Evolutionary conservation across 371 early-diverging fungal genomes (phyloP).

Genomic region (Mortierella polycephala): DNA sequence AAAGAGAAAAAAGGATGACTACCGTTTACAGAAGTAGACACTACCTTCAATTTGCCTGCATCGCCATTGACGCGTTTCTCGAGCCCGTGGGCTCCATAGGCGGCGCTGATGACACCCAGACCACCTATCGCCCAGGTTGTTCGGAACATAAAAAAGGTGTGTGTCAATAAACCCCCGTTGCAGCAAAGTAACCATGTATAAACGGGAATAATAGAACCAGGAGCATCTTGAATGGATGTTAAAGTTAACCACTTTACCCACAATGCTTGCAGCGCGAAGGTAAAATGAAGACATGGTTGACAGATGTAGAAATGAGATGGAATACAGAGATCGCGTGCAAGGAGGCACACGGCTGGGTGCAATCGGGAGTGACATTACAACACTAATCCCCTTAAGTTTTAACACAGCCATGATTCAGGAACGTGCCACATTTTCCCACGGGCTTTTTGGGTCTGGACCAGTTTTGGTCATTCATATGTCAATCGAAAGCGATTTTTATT

Average conservation of each 20-base stretch:
- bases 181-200: too few species aligned
- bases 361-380: not conserved
- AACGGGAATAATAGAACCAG: too few species aligned
- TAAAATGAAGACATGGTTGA: constrained; percentile 59
- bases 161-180: not conserved
- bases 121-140: constrained; percentile 58
- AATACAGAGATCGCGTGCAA: not conserved
- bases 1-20: not conserved
- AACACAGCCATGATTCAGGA: too few species aligned
- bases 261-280: constrained; percentile 62
- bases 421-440: too few species aligned
- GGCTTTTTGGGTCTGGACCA: too few species aligned
- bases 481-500: too few species aligned
- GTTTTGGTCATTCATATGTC: too few species aligned
- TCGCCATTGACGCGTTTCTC: constrained; percentile 71
- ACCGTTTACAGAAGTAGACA: not conserved
- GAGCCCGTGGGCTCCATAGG: constrained; percentile 83
- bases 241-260: constrained; percentile 52
- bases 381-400: too few species aligned
- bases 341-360: too few species aligned
- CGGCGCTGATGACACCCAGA: constrained; percentile 74
- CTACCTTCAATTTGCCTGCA: constrained; percentile 61
- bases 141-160: not conserved
- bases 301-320: not conserved
- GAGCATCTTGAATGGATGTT: too few species aligned